These are phyloP conservation scores for Bryum argenteum DNA, from an alignment of 225 moss, liverwort and hornwort genomes.

Conservation along the genomic window DNA sequence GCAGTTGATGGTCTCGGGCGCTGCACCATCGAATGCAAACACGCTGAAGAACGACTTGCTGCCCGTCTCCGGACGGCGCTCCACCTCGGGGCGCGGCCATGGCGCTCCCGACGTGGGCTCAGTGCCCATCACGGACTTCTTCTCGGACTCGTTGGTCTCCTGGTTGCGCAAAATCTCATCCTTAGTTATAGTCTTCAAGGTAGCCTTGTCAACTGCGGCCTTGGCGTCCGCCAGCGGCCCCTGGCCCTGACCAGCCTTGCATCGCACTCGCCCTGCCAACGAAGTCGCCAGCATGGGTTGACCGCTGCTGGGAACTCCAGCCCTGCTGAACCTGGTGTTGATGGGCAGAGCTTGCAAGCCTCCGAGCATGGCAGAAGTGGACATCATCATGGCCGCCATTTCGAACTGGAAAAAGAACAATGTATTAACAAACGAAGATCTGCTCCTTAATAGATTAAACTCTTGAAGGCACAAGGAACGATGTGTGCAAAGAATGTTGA, in stretches of 20 bases:
- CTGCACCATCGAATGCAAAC: conserved; percentile 9
- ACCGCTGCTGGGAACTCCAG: neutral
- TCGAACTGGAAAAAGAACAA: no score
- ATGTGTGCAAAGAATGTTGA: no score
- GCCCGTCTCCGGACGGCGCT: conserved; percentile 8
- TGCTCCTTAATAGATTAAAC: no score
- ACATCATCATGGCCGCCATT: conserved; percentile 37
- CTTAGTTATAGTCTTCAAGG: conserved; percentile 1
- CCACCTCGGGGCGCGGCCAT: neutral
- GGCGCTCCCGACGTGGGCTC: no score
- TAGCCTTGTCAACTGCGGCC: no score
- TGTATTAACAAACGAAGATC: no score
- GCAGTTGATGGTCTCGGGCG: conserved; percentile 20
- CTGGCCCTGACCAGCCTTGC: neutral
- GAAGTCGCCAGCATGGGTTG: neutral
- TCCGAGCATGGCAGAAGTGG: conserved; percentile 17
- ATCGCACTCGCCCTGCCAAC: neutral
- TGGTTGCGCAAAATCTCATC: no score
- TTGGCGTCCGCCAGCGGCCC: neutral
- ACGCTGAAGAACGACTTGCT: conserved; percentile 18
- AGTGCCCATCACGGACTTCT: no score
- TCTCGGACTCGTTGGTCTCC: no score
- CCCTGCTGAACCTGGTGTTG: neutral
- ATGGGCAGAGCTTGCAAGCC: conserved; percentile 17
- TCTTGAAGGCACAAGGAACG: no score